phyloP scores from a whole-genome alignment of 345 rosid species.

The Eucalyptus grandis region DNA sequence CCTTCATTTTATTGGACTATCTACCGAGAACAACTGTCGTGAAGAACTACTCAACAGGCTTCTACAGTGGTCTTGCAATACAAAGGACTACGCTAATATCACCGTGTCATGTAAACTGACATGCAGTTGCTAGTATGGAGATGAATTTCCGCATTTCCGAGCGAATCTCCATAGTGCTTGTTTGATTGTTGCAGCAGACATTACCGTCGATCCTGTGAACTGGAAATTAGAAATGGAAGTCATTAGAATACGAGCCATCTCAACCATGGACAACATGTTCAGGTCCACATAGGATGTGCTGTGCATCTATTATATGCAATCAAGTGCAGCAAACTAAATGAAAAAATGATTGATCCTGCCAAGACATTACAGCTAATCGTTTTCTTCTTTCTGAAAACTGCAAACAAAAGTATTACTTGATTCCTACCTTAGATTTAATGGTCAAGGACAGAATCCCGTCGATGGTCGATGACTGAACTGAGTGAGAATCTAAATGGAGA shows the following conservation, averaged over 20 bases:
- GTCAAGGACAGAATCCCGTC: slow-evolving; percentile 55
- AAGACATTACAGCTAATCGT: neutral
- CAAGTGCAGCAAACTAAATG: neutral
- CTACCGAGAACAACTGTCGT: neutral
- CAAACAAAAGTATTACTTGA: neutral
- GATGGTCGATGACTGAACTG: slow-evolving; percentile 55
- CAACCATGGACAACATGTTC: neutral
- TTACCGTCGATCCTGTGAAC: slow-evolving; percentile 39
- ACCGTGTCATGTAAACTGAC: neutral
- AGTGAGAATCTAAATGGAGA: slow-evolving; percentile 65
- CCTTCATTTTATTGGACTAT: neutral
- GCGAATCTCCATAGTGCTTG: slow-evolving; percentile 51
- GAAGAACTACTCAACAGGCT: neutral
- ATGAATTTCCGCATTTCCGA: neutral
- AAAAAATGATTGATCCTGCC: neutral
- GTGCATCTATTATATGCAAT: neutral
- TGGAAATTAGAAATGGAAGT: slow-evolving; percentile 12
- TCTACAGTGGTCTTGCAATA: neutral
- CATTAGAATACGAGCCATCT: neutral
- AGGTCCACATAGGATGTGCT: neutral
- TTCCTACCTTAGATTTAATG: slow-evolving; percentile 61
- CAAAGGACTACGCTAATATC: neutral
- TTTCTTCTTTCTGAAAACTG: neutral
- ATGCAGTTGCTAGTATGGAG: neutral
- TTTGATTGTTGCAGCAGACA: slow-evolving; percentile 37